Evolutionary conservation across 306 rosid species (phyloP), one percentile per base, ranked within the genome.

Genomic region (Vigna trinervia): DNA sequence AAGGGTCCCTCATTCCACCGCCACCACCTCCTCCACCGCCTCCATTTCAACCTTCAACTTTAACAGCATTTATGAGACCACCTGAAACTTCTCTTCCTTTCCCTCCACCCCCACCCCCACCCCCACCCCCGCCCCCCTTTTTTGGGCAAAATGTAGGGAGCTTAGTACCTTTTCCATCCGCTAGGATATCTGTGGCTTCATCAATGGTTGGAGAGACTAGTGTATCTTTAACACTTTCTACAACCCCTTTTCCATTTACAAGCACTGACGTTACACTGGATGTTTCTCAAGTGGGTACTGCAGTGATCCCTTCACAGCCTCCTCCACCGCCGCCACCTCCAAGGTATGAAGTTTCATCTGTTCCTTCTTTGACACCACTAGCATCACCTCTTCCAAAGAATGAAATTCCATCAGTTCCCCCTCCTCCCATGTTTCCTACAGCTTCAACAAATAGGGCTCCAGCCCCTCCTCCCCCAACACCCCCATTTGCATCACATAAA

Each of bases 41-140:
- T 3, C 85, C 87, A 4, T 86, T 80, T 0, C 86, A 58, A 0
- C 56, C 78, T n/a, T 20, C 80, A 43, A 12, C 43, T 63, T 61
- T 54, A 43, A 11, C 50, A 51, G 62, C 83, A 61, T 59, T 73
- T 71, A 65, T 39, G 32, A 58, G 57, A 70, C 81, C 58, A 10
- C 34, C 34, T 58, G 52, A 57, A 83, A 32, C 89, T 84, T 56
- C 82, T 74, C 84, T 73, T 43, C 78, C 74, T 34, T 70, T 81
- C 13, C 72, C 53, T 36, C 80, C 87, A 13, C 79, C 85, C 2
- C 80, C 83, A 0, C 85, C 92, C 2, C 95, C 93, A 0, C 80
- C 83, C 6, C 85, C 82, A 3, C 81, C 88, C 13, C 85, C 86
- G 11, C 82, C 86, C 61, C 88, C 91, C 19, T 59, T 67, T 73